phyloP scores from a whole-genome alignment of 805 yeast species.

The Barnettozyma salicaria region DNA sequence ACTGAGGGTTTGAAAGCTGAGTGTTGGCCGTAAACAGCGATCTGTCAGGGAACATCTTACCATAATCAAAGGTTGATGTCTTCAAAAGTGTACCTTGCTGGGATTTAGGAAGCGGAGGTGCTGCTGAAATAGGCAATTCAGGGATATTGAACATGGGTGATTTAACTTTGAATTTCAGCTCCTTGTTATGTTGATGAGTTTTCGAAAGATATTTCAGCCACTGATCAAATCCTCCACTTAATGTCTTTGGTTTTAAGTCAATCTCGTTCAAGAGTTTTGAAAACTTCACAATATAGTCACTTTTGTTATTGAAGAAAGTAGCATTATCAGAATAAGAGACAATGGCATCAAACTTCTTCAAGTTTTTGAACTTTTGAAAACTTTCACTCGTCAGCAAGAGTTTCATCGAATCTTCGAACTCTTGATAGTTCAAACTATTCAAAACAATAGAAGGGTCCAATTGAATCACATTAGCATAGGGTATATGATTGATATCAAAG shows the following conservation, averaged over 20 bases:
- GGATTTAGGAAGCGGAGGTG: constrained; percentile 23
- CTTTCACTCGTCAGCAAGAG: background rate
- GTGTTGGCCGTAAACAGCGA: too few relatives aligned
- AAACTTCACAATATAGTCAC: constrained; percentile 31
- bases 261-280: constrained; percentile 18
- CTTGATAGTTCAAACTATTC: constrained; percentile 27
- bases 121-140: constrained; percentile 26
- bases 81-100: constrained; percentile 9
- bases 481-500: constrained; percentile 31
- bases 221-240: constrained; percentile 41
- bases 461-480: constrained; percentile 33
- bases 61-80: constrained; percentile 13
- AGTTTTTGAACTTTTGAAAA: constrained; percentile 25
- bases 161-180: constrained; percentile 21
- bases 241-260: constrained; percentile 20
- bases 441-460: constrained; percentile 38
- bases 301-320: constrained; percentile 27
- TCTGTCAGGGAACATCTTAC: constrained; percentile 14
- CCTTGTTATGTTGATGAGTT: constrained; percentile 20
- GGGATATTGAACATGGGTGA: constrained; percentile 23
- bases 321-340: constrained; percentile 35
- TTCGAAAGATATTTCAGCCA: constrained; percentile 34
- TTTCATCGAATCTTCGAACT: constrained; percentile 18
- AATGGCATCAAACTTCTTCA: constrained; percentile 30
- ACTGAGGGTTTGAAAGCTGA: constrained; percentile 2